phyloP scores from a whole-genome alignment of 192 early-diverging fungal genomes.

The Helicostylum pulchrum region DNA sequence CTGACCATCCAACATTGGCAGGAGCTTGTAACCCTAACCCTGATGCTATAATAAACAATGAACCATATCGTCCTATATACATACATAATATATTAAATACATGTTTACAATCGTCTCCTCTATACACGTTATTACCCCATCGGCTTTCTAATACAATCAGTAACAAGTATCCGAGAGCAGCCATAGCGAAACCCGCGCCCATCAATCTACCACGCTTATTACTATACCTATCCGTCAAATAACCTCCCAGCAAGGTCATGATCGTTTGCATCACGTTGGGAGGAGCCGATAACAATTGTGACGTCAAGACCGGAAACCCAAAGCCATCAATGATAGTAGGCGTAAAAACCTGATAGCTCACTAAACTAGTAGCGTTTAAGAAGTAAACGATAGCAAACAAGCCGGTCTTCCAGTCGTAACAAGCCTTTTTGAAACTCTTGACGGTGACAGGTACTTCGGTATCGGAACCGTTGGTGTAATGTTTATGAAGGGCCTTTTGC shows the following conservation, averaged over 20 bases:
- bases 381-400: conserved; percentile 20
- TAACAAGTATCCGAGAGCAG: conserved; percentile 12
- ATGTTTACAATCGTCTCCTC: no score
- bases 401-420: conserved; percentile 26
- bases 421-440: background rate
- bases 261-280: conserved; percentile 7
- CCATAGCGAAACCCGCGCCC: conserved; percentile 12
- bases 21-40: conserved; percentile 21
- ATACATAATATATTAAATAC: background rate
- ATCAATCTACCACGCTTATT: conserved; percentile 19
- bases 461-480: background rate
- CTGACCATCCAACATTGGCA: conserved; percentile 22
- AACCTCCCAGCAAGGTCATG: conserved; percentile 10
- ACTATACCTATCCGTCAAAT: conserved; percentile 15
- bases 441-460: background rate
- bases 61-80: conserved; percentile 17
- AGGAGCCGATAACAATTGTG: conserved; percentile 30
- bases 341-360: conserved; percentile 15
- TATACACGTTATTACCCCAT: conserved; percentile 19
- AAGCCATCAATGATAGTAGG: conserved; percentile 29
- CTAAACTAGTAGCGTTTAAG: conserved; percentile 13
- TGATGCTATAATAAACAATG: conserved; percentile 14
- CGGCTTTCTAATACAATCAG: conserved; percentile 17
- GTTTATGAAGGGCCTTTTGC: conserved; percentile 27
- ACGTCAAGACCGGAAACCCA: conserved; percentile 25